Conservation (phyloP, 1,139 yeast genomes). For the Yamadazyma pseudoaaseri region DNA sequence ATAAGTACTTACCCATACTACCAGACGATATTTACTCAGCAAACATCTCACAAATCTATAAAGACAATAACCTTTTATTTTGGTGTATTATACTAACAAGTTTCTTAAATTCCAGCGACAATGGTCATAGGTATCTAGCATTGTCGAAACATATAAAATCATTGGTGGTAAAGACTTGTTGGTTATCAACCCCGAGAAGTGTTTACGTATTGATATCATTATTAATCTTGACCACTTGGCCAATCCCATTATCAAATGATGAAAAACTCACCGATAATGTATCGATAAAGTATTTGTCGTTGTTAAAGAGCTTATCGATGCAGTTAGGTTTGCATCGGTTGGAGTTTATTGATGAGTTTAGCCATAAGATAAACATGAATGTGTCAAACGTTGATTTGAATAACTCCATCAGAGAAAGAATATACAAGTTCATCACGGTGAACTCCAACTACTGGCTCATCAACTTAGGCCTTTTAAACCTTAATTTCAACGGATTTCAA, state of each 20-base stretch:
- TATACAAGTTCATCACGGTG: slow-evolving; percentile 44
- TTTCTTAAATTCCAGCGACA: slow-evolving; percentile 22
- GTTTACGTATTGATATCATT: slow-evolving; percentile 41
- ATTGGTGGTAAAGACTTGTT: slow-evolving; percentile 43
- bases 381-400: slow-evolving; percentile 32
- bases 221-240: slow-evolving; percentile 47
- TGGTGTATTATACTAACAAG: slow-evolving; percentile 44
- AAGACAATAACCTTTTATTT: slow-evolving; percentile 38
- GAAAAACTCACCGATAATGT: slow-evolving; percentile 35
- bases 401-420: slow-evolving; percentile 40
- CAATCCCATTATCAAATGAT: slow-evolving; percentile 32
- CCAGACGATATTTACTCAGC: slow-evolving; percentile 36
- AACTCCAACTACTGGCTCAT: slow-evolving; percentile 48
- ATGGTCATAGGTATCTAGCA: slow-evolving; percentile 20
- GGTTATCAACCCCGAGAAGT: slow-evolving; percentile 48
- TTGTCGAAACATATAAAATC: slow-evolving; percentile 36
- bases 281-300: slow-evolving; percentile 38
- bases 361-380: slow-evolving; percentile 41
- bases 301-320: slow-evolving; percentile 40
- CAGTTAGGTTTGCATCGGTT: slow-evolving; percentile 47
- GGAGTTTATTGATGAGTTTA: slow-evolving; percentile 44
- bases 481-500: slow-evolving; percentile 39
- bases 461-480: slow-evolving; percentile 39
- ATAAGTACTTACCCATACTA: slow-evolving; percentile 39
- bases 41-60: slow-evolving; percentile 19